These are phyloP conservation scores for Beauveria asiatica DNA, from an alignment of 2,329 filamentous ascomycete species.

Conservation along the genomic window DNA sequence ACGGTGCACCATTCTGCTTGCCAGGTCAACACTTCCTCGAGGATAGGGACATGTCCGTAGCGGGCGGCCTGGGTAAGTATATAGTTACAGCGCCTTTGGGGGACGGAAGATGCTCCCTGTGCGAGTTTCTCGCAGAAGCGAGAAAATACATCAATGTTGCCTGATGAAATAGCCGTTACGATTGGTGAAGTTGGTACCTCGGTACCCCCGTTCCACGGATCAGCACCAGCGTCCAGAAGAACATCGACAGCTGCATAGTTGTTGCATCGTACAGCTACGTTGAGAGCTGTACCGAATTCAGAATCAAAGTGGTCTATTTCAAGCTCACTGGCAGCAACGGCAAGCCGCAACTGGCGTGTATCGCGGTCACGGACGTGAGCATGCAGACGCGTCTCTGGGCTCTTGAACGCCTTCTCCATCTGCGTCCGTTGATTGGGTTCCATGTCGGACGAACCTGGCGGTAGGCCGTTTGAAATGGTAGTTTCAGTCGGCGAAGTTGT, in stretches of 20 bases:
- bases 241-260: constrained; percentile 2
- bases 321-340: neutral
- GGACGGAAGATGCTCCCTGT: neutral
- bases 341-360: constrained; percentile 1
- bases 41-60: neutral
- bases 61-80: constrained; percentile 1
- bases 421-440: neutral
- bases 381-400: constrained; percentile 2
- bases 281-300: neutral
- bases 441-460: neutral
- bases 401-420: constrained; percentile 1
- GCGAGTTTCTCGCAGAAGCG: neutral
- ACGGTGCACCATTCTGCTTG: neutral
- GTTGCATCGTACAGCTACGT: constrained; percentile 5
- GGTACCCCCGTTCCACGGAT: neutral
- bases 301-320: constrained; percentile 3
- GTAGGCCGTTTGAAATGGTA: neutral
- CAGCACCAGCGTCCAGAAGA: constrained; percentile 4
- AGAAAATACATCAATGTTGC: neutral
- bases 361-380: constrained; percentile 3
- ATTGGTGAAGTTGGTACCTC: neutral
- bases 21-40: constrained; percentile 2
- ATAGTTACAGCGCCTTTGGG: neutral
- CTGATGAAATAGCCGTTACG: neutral
- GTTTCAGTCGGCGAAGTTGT: neutral